Evolutionary conservation across 2,329 filamentous ascomycete genomes (phyloP), one percentile per base, ranked within the genome.

Genomic region (Neocatenulostroma microsporum): DNA sequence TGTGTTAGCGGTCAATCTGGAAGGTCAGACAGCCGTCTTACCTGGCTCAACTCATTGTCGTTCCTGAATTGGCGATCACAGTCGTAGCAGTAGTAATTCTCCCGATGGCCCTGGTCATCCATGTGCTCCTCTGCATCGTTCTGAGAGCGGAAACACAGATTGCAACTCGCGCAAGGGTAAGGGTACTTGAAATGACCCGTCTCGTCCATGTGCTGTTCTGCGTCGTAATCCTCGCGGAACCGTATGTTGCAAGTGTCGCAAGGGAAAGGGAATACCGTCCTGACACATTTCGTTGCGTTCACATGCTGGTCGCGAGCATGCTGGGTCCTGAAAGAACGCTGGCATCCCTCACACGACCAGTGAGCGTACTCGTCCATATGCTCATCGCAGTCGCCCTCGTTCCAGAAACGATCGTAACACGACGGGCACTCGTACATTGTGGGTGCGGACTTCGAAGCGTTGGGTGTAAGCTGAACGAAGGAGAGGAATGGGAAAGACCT

Each of bases 51-150:
- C 19, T 51, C 54, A 27, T 62, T 61, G 20, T 47, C 45, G 33
- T 46, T 61, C 4, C 46, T 5, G 28, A 64, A 64, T 2, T 32
- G 32, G 4, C 44, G 44, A 3, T 54, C 36, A 37, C 62, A 65
- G 4, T 25, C 23, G 3, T 30, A 26, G 37, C 57, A 63, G 42
- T 62, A 61, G 33, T n/a, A n/a, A n/a, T 51, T 44, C 23, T 35
- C 40, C 30, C 41, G 61, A 32, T 59, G 56, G 14, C 40, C 43
- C 6, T 27, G 28, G 1, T 20, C 25, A 1, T 40, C 37, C 58
- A 60, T 59, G 30, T 60, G 55, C 29, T 49, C 25, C 2, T 55
- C 37, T 4, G 46, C 48, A 6, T 34, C 44, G 3, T 28, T 3
- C n/a, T 50, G 24, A 9, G 38, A 44, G 5, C 14, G 17, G 37